These are phyloP conservation scores for Tulasnella sp. DNA, from an alignment of 768 basidiomycete genomes.

Conservation along the genomic window DNA sequence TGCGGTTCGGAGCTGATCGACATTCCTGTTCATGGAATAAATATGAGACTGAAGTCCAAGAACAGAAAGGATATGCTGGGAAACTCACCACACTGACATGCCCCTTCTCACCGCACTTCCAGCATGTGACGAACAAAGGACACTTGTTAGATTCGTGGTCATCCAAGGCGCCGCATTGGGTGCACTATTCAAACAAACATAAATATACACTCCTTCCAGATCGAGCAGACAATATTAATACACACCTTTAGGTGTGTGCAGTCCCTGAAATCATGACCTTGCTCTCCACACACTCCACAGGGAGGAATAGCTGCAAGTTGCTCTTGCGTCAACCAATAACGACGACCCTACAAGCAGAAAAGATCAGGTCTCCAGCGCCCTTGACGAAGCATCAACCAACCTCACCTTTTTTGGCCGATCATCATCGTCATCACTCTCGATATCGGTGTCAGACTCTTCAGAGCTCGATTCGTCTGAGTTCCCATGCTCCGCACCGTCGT, in stretches of 20 bases:
- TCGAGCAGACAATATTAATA: background rate
- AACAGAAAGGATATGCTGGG: background rate
- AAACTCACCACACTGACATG: constrained; percentile 12
- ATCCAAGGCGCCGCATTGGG: constrained; percentile 4
- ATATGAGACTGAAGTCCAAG: background rate
- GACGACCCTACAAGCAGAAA: background rate
- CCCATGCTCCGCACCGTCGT: background rate
- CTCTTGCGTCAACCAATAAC: constrained; percentile 4
- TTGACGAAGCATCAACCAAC: background rate
- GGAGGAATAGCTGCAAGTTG: background rate
- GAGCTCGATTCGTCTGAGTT: background rate
- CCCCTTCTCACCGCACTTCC: constrained; percentile 6
- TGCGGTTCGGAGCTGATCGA: background rate
- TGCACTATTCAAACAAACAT: background rate
- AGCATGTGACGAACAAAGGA: constrained; percentile 8
- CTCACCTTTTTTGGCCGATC: constrained; percentile 3
- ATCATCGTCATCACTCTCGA: background rate
- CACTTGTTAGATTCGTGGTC: constrained; percentile 2
- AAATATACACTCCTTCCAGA: background rate
- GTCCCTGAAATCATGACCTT: background rate
- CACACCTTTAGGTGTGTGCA: constrained; percentile 3
- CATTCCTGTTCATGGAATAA: background rate
- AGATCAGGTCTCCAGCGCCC: too few species aligned
- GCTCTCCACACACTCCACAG: constrained; percentile 5
- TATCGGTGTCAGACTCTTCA: background rate